These are phyloP conservation scores for Aspergillus bombycis DNA, from an alignment of 2,329 filamentous ascomycete species.

Conservation along the genomic window DNA sequence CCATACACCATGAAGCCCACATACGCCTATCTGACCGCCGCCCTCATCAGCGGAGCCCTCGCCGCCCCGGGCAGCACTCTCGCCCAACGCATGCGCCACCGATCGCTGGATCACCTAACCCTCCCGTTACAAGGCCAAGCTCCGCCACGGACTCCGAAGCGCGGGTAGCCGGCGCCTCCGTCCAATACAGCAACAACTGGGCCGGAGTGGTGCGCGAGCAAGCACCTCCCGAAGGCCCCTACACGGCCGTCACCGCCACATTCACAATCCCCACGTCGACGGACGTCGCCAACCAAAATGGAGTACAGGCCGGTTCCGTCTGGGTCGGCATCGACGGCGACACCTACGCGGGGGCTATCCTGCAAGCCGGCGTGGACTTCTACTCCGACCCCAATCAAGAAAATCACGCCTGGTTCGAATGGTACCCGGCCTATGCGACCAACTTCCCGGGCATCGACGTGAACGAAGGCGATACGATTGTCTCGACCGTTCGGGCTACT, in stretches of 20 bases:
- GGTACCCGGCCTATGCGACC: conserved; percentile 61
- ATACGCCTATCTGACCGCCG: conserved; percentile 23
- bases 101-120: conserved; percentile 27
- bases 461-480: conserved; percentile 50
- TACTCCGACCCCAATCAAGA: conserved; percentile 47
- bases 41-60: conserved; percentile 29
- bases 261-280: conserved; percentile 58
- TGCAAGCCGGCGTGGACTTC: conserved; percentile 63
- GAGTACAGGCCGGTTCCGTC: conserved; percentile 54
- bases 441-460: conserved; percentile 54
- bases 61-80: conserved; percentile 34
- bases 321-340: conserved; percentile 68
- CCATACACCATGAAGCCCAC: conserved; percentile 34
- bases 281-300: conserved; percentile 40
- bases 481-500: conserved; percentile 40
- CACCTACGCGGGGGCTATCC: conserved; percentile 57
- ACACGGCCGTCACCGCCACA: conserved; percentile 47
- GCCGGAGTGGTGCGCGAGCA: conserved; percentile 59
- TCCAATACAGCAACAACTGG: conserved; percentile 62
- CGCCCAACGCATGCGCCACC: conserved; percentile 27
- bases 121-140: conserved; percentile 23
- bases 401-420: conserved; percentile 65
- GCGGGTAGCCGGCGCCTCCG: conserved; percentile 37
- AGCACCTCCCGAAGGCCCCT: conserved; percentile 48
- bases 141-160: conserved; percentile 14